Evolutionary conservation across 2,329 filamentous ascomycete species (phyloP).

Genomic region (Fonsecaea monophora): DNA sequence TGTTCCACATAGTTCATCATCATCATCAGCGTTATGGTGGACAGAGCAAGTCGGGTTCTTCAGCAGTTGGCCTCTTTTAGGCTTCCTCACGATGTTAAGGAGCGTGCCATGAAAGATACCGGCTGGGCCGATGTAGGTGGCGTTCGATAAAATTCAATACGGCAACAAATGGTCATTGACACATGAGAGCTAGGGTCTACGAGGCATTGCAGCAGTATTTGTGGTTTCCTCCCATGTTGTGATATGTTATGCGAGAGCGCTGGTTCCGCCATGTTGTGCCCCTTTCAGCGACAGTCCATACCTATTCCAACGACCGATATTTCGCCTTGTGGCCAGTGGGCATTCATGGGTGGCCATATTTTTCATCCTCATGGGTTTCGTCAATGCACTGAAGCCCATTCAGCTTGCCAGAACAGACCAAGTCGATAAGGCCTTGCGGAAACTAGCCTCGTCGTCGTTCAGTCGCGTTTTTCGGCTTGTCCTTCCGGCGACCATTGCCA

Average conservation of each 20-base stretch:
- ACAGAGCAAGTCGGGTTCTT: slow-evolving; percentile 14
- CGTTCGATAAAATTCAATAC: background rate
- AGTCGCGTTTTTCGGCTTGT: slow-evolving; percentile 65
- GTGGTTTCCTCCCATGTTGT: slow-evolving; percentile 64
- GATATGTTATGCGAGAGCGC: slow-evolving; percentile 58
- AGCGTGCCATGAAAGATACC: slow-evolving; percentile 39
- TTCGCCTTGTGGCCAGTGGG: slow-evolving; percentile 66
- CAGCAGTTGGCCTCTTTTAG: slow-evolving; percentile 11
- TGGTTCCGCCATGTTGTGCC: slow-evolving; percentile 57
- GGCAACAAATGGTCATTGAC: background rate
- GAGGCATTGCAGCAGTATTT: slow-evolving; percentile 61
- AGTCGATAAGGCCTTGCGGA: slow-evolving; percentile 59
- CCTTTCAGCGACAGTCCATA: slow-evolving; percentile 46
- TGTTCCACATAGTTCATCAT: background rate
- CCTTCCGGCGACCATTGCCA: slow-evolving; percentile 63
- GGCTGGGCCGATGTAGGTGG: slow-evolving; percentile 42
- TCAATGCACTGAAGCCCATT: slow-evolving; percentile 68
- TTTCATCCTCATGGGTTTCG: slow-evolving; percentile 69
- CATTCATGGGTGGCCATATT: slow-evolving; percentile 72
- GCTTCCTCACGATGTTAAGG: slow-evolving; percentile 29
- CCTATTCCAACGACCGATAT: slow-evolving; percentile 64
- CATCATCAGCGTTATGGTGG: slow-evolving; percentile 22
- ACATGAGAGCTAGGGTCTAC: slow-evolving; percentile 56
- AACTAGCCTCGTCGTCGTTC: slow-evolving; percentile 64
- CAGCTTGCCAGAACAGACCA: slow-evolving; percentile 62